Percentiles rank a stretch among this genome's conserved stretches.
Conservation (phyloP, 2,329 filamentous ascomycete species). For the Chaetomiaceae sp. region DNA sequence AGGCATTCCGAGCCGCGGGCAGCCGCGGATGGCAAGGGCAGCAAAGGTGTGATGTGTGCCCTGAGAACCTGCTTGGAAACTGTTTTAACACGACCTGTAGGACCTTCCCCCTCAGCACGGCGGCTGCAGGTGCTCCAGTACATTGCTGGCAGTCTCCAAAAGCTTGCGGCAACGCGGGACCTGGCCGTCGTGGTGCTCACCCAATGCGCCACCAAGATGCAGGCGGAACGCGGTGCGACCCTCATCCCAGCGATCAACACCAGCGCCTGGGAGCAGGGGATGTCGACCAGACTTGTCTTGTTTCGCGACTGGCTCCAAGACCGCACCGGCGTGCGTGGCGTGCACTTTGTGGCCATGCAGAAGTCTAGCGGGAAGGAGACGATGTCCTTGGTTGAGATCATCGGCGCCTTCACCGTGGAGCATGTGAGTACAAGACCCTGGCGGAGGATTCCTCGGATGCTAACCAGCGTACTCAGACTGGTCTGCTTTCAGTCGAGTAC, state of each 20-base stretch:
- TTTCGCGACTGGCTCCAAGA: constrained; percentile 69
- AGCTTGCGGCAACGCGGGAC: constrained; percentile 65
- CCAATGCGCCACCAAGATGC: constrained; percentile 78
- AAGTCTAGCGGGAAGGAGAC: constrained; percentile 53
- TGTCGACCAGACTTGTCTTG: constrained; percentile 67
- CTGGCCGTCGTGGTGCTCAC: constrained; percentile 70
- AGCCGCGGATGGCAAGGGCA: constrained; percentile 31
- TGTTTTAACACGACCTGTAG: constrained; percentile 16
- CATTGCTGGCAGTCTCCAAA: constrained; percentile 65
- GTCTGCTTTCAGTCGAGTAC: constrained; percentile 37
- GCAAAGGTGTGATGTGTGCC: constrained; percentile 32
- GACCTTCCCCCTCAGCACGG: constrained; percentile 11
- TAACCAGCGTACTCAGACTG: constrained; percentile 34
- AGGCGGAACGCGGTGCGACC: constrained; percentile 57
- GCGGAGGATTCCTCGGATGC: background rate
- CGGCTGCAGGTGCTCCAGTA: constrained; percentile 49
- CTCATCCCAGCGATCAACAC: constrained; percentile 71
- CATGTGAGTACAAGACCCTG: constrained; percentile 32
- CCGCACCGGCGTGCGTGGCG: constrained; percentile 39
- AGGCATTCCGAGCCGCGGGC: constrained; percentile 42
- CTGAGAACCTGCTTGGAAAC: background rate
- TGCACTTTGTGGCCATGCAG: constrained; percentile 57
- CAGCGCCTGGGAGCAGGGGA: constrained; percentile 70
- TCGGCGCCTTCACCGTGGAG: constrained; percentile 45
- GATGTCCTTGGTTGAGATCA: constrained; percentile 35